Percentiles rank a stretch among this genome's conserved stretches.
phyloP scores from a whole-genome alignment of 306 rosid genomes.

The Pterocarpus santalinus region DNA sequence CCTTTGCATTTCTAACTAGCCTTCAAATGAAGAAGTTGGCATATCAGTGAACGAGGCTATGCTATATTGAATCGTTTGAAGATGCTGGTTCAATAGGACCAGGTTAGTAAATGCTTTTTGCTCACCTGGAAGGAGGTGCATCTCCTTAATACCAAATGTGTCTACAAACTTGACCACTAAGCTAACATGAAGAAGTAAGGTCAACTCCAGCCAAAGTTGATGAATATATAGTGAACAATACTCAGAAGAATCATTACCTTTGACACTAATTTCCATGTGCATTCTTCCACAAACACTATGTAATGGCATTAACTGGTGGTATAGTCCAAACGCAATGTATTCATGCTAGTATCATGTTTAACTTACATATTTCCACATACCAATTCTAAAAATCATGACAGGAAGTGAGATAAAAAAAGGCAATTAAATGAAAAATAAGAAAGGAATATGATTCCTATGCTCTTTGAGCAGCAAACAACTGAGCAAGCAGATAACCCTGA shows the following conservation, averaged over 20 bases:
- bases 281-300: neutral
- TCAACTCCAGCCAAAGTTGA: constrained; percentile 15
- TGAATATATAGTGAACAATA: neutral
- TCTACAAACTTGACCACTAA: too few relatives aligned
- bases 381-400: neutral
- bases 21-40: too few relatives aligned
- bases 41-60: too few relatives aligned
- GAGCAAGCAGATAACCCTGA: constrained; percentile 35
- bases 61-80: too few relatives aligned
- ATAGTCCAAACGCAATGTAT: neutral
- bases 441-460: neutral
- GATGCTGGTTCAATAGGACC: too few relatives aligned
- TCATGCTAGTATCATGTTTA: constrained; percentile 13
- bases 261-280: neutral
- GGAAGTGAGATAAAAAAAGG: neutral
- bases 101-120: too few relatives aligned
- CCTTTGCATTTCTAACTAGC: neutral
- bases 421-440: neutral
- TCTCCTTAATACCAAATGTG: too few relatives aligned
- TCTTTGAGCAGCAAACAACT: neutral
- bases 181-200: neutral
- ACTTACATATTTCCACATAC: neutral
- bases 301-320: neutral
- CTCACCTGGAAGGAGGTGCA: too few relatives aligned
- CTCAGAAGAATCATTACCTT: neutral